Evolutionary conservation across 2,329 filamentous ascomycete species (phyloP), one percentile per base, ranked within the genome.

Genomic region (Botrytis cinerea): DNA sequence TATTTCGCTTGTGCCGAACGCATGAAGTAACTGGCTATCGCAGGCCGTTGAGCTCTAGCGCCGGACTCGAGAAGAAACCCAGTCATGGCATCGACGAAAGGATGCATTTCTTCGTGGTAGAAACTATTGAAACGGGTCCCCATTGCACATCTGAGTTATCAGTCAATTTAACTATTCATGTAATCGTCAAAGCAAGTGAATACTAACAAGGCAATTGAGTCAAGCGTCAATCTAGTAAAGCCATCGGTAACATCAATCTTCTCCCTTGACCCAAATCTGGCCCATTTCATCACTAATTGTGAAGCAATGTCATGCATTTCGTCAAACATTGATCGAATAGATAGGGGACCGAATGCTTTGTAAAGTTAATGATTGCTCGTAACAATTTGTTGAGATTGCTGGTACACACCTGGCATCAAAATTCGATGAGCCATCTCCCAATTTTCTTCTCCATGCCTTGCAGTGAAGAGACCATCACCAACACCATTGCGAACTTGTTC

Each of bases 121-220:
- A 91, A 93, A 0, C 88, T 91, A 82, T 94, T 94, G 84, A 94
- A 94, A n/a, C 92, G 89, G 14, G 91, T 93, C 74, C 91, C 89
- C 82, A 93, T 88, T 84, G 85, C 91, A 93, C 93, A 48, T 66
- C 60, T 64, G 20, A 16, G 7, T 16, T 32, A n/a, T 66, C 28
- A 66, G 46, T 62, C 18, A 43, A 38, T 68, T 57, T 46, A 35
- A 5, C 10, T 43, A 4, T 22, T 16, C 18, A 4, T 46, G 4
- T 2, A 68, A 48, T 63, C 59, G 16, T 48, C 6, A 28, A 63
- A n/a, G 38, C 12, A 20, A 38, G 20, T 57, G n/a, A 5, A 22
- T 32, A 74, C 48, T 71, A 72, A 80, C 43, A 94, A 85, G 1
- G 90, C 69, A 71, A 76, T 73, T 0, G 91, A 92, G 79, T 94